A percentile compares a stretch with the other conserved stretches of the same genome.
phyloP scores from a whole-genome alignment of 1,284 basidiomycete genomes.

The Cutaneotrichosporon sp. region DNA sequence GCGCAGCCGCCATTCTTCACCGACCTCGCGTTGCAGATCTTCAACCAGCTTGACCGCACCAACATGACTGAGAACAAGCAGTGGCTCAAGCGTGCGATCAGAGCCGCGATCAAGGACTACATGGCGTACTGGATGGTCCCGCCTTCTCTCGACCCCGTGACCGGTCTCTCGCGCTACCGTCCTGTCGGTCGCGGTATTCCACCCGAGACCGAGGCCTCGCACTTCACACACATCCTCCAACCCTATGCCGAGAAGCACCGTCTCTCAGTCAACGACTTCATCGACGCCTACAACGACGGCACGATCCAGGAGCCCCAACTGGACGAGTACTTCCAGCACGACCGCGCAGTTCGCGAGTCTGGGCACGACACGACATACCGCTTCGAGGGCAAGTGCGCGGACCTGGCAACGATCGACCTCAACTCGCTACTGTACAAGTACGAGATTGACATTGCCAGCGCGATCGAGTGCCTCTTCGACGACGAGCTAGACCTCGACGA shows the following conservation, averaged over 20 bases:
- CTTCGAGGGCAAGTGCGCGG: conserved; percentile 87
- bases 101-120: conserved; percentile 97
- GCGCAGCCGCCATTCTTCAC: conserved; percentile 98
- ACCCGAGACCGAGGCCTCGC: conserved; percentile 95
- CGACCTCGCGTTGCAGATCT: conserved; percentile 96
- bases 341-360: conserved; percentile 86
- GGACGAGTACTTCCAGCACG: conserved; percentile 97
- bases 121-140: conserved; percentile 94
- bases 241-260: conserved; percentile 90
- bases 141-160: conserved; percentile 87
- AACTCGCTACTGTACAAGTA: conserved; percentile 84
- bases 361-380: conserved; percentile 98
- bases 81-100: conserved; percentile 92
- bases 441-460: conserved; percentile 87
- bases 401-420: conserved; percentile 92
- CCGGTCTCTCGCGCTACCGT: conserved; percentile 86
- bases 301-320: conserved; percentile 77
- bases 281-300: conserved; percentile 88
- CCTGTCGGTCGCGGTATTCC: conserved; percentile 95
- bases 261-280: conserved; percentile 94
- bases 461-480: conserved; percentile 89
- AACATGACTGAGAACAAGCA: conserved; percentile 74
- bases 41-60: conserved; percentile 84
- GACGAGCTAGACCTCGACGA: conserved; percentile 86
- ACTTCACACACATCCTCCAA: conserved; percentile 95